Conservation (phyloP, 2,329 filamentous ascomycete genomes). For the Penicillium corylophilum region DNA sequence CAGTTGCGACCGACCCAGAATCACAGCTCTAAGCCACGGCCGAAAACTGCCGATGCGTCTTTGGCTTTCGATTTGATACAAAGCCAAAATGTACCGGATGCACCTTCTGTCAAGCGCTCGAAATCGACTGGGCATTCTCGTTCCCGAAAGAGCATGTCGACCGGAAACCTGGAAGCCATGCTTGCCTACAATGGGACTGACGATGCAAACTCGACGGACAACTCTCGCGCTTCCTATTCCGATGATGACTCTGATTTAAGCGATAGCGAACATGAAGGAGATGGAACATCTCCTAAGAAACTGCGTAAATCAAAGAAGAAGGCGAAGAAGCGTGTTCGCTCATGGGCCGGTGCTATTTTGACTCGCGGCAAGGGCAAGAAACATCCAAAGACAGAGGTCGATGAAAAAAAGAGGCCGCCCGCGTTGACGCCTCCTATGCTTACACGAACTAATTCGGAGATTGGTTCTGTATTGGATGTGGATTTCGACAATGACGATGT, state of each 20-base stretch:
- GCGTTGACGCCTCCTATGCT: constrained; percentile 46
- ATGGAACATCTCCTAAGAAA: constrained; percentile 29
- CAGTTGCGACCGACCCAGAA: constrained; percentile 45
- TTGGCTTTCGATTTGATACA: constrained; percentile 30
- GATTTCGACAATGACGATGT: constrained; percentile 52
- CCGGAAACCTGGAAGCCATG: constrained; percentile 27
- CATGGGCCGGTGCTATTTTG: constrained; percentile 55
- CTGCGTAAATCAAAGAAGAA: constrained; percentile 46
- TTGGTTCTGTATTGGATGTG: constrained; percentile 44
- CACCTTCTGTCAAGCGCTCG: constrained; percentile 37
- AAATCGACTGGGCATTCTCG: constrained; percentile 40
- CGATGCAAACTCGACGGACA: constrained; percentile 23
- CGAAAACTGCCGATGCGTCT: constrained; percentile 47
- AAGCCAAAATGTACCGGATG: constrained; percentile 16
- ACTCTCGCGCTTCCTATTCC: constrained; percentile 28
- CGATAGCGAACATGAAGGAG: constrained; percentile 23
- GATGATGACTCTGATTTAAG: constrained; percentile 35
- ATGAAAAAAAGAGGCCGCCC: constrained; percentile 23
- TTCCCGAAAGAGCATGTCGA: constrained; percentile 32
- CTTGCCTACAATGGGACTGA: constrained; percentile 19
- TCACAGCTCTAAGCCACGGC: constrained; percentile 33
- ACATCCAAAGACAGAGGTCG: constrained; percentile 43
- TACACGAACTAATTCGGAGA: constrained; percentile 42
- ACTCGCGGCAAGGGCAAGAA: constrained; percentile 45
- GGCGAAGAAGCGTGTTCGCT: constrained; percentile 70